phyloP scores from a whole-genome alignment of 257 asterid species.

The Solanum chiquidenum region DNA sequence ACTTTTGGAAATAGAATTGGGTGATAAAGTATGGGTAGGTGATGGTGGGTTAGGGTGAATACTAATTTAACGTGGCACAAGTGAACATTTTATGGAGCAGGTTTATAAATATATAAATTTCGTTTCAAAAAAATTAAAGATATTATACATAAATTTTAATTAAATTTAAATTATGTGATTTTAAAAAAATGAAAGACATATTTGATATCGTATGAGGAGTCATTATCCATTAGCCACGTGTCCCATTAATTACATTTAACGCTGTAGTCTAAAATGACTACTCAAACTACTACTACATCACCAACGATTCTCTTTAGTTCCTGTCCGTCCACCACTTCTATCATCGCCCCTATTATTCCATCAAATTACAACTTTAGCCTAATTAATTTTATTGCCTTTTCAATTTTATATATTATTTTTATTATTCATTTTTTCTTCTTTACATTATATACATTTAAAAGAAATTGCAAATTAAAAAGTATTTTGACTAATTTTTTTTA shows the following conservation, averaged over 20 bases:
- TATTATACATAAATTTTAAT: fast-evolving
- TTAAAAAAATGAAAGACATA: no score
- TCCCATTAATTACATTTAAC: background rate
- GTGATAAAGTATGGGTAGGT: no score
- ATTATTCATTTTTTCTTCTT: no score
- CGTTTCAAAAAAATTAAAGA: no score
- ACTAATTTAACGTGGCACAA: no score
- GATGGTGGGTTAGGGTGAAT: background rate
- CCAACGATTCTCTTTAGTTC: background rate
- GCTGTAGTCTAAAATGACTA: background rate
- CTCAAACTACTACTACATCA: background rate
- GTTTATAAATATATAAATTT: no score
- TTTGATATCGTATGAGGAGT: background rate
- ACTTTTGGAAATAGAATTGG: background rate
- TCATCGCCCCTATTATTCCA: background rate
- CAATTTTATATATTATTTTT: no score
- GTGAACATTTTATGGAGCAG: no score
- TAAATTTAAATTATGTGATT: no score
- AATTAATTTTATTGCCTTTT: background rate
- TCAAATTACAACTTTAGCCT: background rate
- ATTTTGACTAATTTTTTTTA: no score
- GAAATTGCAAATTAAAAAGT: background rate
- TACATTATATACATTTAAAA: no score
- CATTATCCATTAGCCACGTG: background rate
- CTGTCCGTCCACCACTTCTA: background rate